Conservation (phyloP, 2,329 filamentous ascomycete species). For the Fusarium sp. region DNA sequence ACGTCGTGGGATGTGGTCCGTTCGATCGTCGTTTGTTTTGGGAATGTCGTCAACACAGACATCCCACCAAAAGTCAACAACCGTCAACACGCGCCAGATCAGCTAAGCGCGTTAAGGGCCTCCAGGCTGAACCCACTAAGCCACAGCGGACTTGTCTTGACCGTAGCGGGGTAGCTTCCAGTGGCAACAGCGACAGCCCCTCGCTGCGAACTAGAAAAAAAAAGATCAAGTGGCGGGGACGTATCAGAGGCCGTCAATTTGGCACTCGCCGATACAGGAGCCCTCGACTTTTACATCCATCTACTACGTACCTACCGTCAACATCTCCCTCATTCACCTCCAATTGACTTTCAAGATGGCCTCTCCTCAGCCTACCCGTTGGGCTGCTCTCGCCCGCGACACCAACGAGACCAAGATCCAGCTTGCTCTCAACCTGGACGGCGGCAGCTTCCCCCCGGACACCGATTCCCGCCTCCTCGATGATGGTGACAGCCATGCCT, state of each 20-base stretch:
- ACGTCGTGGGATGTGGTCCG: slow-evolving; percentile 4
- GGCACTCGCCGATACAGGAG: slow-evolving; percentile 45
- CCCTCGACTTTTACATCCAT: slow-evolving; percentile 25
- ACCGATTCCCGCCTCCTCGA: slow-evolving; percentile 67
- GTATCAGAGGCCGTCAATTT: slow-evolving; percentile 43
- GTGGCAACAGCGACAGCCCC: slow-evolving; percentile 18
- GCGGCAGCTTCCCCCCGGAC: slow-evolving; percentile 78
- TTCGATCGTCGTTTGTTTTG: slow-evolving; percentile 28
- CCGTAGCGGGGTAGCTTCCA: slow-evolving; percentile 46
- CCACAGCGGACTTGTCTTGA: slow-evolving; percentile 38
- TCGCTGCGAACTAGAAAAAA: background rate
- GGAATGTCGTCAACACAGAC: slow-evolving; percentile 27
- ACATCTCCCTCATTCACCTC: slow-evolving; percentile 3
- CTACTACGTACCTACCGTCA: background rate
- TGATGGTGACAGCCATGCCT: slow-evolving; percentile 74
- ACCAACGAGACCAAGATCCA: slow-evolving; percentile 99
- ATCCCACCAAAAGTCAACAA: slow-evolving; percentile 41
- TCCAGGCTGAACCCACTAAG: slow-evolving; percentile 26
- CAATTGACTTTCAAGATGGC: slow-evolving; percentile 40
- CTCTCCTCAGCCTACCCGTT: slow-evolving; percentile 61
- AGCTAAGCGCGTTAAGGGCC: slow-evolving; percentile 34
- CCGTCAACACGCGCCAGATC: background rate
- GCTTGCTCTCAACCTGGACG: slow-evolving; percentile 91
- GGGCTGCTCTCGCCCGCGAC: slow-evolving; percentile 83
- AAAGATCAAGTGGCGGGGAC: slow-evolving; percentile 37